Evolutionary conservation across 352 stramenopile genomes (phyloP), one percentile per base, ranked within the genome.

Genomic region (Globisporangium megalacanthum): DNA sequence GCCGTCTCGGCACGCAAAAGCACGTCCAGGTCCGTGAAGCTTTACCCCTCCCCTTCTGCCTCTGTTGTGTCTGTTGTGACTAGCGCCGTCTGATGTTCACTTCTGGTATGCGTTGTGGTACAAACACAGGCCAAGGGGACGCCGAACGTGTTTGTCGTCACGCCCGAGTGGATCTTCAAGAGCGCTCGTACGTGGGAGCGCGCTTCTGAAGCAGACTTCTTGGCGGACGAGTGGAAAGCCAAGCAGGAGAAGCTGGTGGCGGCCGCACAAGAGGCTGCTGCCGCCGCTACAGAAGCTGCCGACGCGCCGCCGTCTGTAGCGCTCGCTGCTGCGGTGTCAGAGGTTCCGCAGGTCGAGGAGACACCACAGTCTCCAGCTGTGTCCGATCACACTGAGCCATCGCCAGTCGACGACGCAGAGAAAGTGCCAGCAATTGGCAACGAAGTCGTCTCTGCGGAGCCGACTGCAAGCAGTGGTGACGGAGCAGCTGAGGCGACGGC

Each of bases 91-190:
- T n/a, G n/a, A n/a, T n/a, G n/a, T n/a, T n/a, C n/a, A n/a, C n/a
- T n/a, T n/a, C n/a, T n/a, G n/a, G n/a, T n/a, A n/a, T n/a, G n/a
- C n/a, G n/a, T n/a, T n/a, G n/a, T n/a, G n/a, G n/a, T n/a, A n/a
- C n/a, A n/a, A n/a, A n/a, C n/a, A n/a, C 52, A 94, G 75, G 82
- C 80, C 10, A 79, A 80, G 53, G 69, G 57, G 22, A 89, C 82
- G 60, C 60, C 76, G 10, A 71, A 73, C 25, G 77, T 88, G 41
- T 52, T 76, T 10, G 73, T 92, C 20, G 82, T 94, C 15, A 86
- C 74, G 1, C 82, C 82, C 0, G 82, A 94, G 39, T 94, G 84
- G 84, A 77, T 94, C 52, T 61, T 92, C 10, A 87, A 89, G 58
- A 89, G 78, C 52, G 80, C 79, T 59, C 75, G 79, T 15, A 82